phyloP scores from a whole-genome alignment of 805 yeast species.

The Lachancea cidri region DNA sequence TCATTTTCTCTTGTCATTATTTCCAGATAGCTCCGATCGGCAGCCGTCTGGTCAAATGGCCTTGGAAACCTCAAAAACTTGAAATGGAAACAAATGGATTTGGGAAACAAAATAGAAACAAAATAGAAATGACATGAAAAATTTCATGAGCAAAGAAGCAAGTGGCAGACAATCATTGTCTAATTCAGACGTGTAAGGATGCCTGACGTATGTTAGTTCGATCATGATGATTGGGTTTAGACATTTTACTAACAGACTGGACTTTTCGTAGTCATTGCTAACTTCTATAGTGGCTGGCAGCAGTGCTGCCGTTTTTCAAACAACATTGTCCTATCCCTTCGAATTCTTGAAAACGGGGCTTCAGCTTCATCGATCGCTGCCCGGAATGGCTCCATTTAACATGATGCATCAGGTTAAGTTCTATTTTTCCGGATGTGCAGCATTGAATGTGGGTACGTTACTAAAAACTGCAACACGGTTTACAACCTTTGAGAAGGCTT shows the following conservation, averaged over 20 bases:
- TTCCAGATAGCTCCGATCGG: too few relatives aligned
- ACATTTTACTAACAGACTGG: slow-evolving; percentile 1
- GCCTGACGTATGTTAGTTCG: slow-evolving; percentile 3
- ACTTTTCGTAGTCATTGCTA: slow-evolving; percentile 2
- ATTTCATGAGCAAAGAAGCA: background rate
- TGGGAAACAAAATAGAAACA: slow-evolving; percentile 7
- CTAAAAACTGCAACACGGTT: slow-evolving; percentile 71
- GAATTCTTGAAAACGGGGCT: slow-evolving; percentile 63
- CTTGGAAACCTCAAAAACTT: slow-evolving; percentile 4
- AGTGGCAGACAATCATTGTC: background rate
- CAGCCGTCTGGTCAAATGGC: background rate
- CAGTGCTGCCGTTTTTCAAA: slow-evolving; percentile 57
- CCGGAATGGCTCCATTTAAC: slow-evolving; percentile 31
- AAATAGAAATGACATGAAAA: background rate
- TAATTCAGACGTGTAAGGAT: background rate
- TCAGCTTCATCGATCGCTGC: slow-evolving; percentile 48
- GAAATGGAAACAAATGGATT: background rate
- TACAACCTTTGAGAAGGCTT: slow-evolving; percentile 66
- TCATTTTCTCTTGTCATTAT: background rate
- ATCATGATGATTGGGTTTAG: background rate
- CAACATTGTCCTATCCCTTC: slow-evolving; percentile 64
- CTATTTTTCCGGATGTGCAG: slow-evolving; percentile 59
- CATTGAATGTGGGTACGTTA: slow-evolving; percentile 69
- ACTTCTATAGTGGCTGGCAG: slow-evolving; percentile 24
- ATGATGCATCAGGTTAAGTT: slow-evolving; percentile 32